phyloP scores from a whole-genome alignment of 1,284 basidiomycete species.

The Ustilago xerochloae region DNA sequence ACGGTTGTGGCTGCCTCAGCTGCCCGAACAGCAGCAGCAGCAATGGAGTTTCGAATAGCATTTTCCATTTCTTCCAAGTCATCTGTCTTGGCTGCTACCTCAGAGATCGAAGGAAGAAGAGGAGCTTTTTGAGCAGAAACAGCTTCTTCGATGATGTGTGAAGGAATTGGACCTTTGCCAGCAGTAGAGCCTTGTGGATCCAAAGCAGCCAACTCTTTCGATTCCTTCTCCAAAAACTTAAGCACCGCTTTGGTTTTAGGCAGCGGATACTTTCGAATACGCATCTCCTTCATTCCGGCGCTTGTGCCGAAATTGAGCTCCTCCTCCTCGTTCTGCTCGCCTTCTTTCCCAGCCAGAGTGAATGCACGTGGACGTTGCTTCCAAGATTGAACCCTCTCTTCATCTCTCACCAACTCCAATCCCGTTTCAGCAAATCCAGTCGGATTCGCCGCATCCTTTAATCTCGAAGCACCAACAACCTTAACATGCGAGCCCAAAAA shows the following conservation, averaged over 20 bases:
- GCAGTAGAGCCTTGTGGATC: slow-evolving; percentile 24
- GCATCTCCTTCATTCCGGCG: slow-evolving; percentile 38
- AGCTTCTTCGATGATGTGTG: slow-evolving; percentile 13
- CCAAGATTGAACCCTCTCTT: slow-evolving; percentile 71
- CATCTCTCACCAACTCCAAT: slow-evolving; percentile 71
- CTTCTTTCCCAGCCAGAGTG: not conserved
- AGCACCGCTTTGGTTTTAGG: slow-evolving; percentile 55
- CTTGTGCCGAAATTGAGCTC: slow-evolving; percentile 80
- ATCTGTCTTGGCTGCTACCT: slow-evolving; percentile 3
- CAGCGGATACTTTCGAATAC: slow-evolving; percentile 48
- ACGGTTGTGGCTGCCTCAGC: slow-evolving; percentile 25
- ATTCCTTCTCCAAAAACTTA: slow-evolving; percentile 47
- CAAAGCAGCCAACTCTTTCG: slow-evolving; percentile 20
- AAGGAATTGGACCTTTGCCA: slow-evolving; percentile 42
- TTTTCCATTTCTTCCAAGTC: slow-evolving; percentile 58
- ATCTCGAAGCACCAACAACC: slow-evolving; percentile 37
- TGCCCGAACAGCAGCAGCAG: slow-evolving; percentile 6
- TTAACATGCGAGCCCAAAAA: slow-evolving; percentile 81
- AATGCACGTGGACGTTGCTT: slow-evolving; percentile 31
- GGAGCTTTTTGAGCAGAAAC: slow-evolving; percentile 61
- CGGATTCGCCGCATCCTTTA: not conserved
- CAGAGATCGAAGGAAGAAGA: slow-evolving; percentile 71
- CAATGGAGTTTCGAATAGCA: slow-evolving; percentile 35
- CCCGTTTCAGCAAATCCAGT: slow-evolving; percentile 46
- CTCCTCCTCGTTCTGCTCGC: slow-evolving; percentile 72